phyloP scores from a whole-genome alignment of 352 stramenopile species.

The Phytophthora pseudosyringae region DNA sequence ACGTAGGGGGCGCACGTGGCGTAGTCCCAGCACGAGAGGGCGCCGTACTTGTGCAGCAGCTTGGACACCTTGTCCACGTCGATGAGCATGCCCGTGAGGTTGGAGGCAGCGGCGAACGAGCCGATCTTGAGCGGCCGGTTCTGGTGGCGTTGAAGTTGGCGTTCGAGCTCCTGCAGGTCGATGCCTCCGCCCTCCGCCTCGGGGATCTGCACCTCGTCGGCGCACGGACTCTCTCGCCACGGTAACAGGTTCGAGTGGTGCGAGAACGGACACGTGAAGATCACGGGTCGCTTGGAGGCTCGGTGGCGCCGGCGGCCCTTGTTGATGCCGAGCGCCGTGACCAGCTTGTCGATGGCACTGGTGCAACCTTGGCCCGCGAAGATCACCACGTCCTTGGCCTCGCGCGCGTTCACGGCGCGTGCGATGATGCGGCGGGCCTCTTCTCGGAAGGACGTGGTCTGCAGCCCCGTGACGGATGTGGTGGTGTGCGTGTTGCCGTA shows the following conservation, averaged over 20 bases:
- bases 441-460: slow-evolving; percentile 93
- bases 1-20: slow-evolving; percentile 94
- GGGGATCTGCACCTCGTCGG: slow-evolving; percentile 82
- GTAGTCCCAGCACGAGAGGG: slow-evolving; percentile 96
- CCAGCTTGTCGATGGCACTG: slow-evolving; percentile 87
- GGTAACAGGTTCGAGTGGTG: slow-evolving; percentile 98
- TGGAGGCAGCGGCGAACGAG: slow-evolving; percentile 93
- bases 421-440: slow-evolving; percentile 94
- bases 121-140: slow-evolving; percentile 81
- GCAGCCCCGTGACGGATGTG: slow-evolving; percentile 67
- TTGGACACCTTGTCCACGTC: slow-evolving; percentile 90
- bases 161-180: slow-evolving; percentile 62
- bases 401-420: slow-evolving; percentile 85
- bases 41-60: slow-evolving; percentile 92
- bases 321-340: slow-evolving; percentile 69
- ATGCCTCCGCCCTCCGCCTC: slow-evolving; percentile 58
- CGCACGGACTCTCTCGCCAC: slow-evolving; percentile 92
- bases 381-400: slow-evolving; percentile 93
- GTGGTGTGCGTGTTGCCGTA: slow-evolving; percentile 98
- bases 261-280: slow-evolving; percentile 95
- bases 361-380: slow-evolving; percentile 93
- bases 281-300: slow-evolving; percentile 62
- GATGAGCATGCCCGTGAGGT: slow-evolving; percentile 95
- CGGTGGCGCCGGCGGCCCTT: slow-evolving; percentile 33
- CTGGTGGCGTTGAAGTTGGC: slow-evolving; percentile 56